Base-by-base conservation (phyloP, 1,139 yeast genomes). In the Magnusiomyces magnusii region DNA sequence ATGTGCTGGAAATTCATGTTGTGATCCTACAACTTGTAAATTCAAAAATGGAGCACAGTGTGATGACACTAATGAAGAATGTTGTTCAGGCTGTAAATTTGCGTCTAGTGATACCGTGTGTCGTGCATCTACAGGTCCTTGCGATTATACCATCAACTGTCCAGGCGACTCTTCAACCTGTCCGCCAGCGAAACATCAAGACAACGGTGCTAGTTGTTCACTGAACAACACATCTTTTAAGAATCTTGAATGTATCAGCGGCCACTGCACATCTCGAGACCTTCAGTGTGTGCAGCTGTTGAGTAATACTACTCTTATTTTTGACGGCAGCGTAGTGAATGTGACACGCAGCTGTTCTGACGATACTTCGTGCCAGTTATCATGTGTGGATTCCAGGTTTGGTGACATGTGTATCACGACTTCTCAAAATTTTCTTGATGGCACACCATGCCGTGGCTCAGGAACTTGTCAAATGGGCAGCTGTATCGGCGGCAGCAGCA, bases 221-320 rank as follows among this genome's bases (percentile, higher is more conserved):
- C 62, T 63, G 36, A 56, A 63, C 31, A 59, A 63, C 31, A 47
- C 62, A 49, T 54, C 59, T 25, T 39, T 62, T 21, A 58, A 61
- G 3, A 67, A 63, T 15, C 63, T 71, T 47, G 57, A 64, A 27
- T 74, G 77, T 60, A 72, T 72, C 23, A 69, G 75, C 5, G 77
- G 77, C 19, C 73, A 69, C 53, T 74, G 77, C 60, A 72, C 76
- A 2, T 71, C 75, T 28, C 67, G 77, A 23, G 73, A 73, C 58
- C 63, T 66, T 58, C 76, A 72, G 65, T 72, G 75, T 54, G 62
- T 64, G 15, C 67, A 71, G 2, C 62, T 71, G 31, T 62, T 72
- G 63, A 69, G 68, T n/a, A 68, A 70, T 62, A 61, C 64, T 50
- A 66, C 72, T 23, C 53, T 66, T 13, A 58, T 64, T 23, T 62